Base-by-base conservation (phyloP, 192 early-diverging fungal species). In the Coemansia sp. region DNA sequence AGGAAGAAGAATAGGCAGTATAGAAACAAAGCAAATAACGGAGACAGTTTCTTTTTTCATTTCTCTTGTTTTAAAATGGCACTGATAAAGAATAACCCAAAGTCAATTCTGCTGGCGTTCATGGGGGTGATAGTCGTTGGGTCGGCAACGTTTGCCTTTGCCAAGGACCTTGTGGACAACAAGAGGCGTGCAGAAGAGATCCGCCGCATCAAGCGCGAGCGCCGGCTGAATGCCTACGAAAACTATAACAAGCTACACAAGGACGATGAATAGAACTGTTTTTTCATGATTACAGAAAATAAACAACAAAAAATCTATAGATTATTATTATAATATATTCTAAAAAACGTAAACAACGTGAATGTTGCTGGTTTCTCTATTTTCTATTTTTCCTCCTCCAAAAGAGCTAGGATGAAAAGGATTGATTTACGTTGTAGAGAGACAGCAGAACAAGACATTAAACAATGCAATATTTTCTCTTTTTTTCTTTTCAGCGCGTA, bases 91-190 rank as follows among this genome's bases (percentile, higher is more conserved):
- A 76, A 76, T 69, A 82, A 73, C 41, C 79, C 79, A 52, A 62
- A 46, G 58, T 82, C 79, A 43, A 82, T 82, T 43, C 63, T 82
- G 22, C 5, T 76, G 46, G 79, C 74, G 36, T 82, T 67, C 55
- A 47, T 62, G 8, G 79, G 67, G 26, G 59, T 82, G 21, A 76
- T 82, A 41, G 74, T 52, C 9, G 61, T 76, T 49, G 74, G 79
- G 4, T 82, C 69, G 39, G 74, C 47, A 6, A 65, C 74, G 21
- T 82, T 82, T 52, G 74, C 61, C 0, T 82, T 39, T 47, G 66
- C 79, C 18, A 82, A 82, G 52, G 79, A 82, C 36, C 45, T 76
- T 26, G 79, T 82, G 21, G 64, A 68, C 65, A 82, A 76, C 59
- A 74, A 82, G 56, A 67, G 79, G 39, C 64, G 79, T 39, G 68